Percentiles rank a stretch among this genome's conserved stretches.
These are phyloP conservation scores for Excoecaria agallocha DNA, from an alignment of 345 rosid species.

Conservation along the genomic window DNA sequence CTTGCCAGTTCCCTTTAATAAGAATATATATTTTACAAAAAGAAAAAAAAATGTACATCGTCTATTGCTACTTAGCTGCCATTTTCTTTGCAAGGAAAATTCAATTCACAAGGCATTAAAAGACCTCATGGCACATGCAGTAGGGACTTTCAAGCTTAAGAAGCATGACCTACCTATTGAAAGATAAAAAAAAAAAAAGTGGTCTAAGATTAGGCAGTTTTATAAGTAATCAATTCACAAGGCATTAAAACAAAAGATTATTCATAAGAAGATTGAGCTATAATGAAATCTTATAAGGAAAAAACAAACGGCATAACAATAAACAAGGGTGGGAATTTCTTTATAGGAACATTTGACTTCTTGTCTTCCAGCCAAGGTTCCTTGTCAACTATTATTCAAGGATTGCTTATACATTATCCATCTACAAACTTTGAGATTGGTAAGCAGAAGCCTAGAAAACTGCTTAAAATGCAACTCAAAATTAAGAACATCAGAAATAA, in stretches of 20 bases:
- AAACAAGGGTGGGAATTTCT: constrained; percentile 8
- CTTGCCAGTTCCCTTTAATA: too few species aligned
- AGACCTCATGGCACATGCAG: too few species aligned
- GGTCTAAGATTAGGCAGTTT: neutral
- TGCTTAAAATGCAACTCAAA: constrained; percentile 22
- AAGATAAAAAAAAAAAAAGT: neutral
- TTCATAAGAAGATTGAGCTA: constrained; percentile 1
- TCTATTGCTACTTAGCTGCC: too few species aligned
- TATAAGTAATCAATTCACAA: neutral
- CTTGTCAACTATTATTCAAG: constrained; percentile 32
- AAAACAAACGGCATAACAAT: neutral
- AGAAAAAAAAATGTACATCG: too few species aligned
- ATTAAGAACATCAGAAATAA: constrained; percentile 21
- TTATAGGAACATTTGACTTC: constrained; percentile 21
- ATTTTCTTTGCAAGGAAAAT: too few species aligned
- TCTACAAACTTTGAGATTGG: constrained; percentile 18
- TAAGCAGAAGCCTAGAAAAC: constrained; percentile 30
- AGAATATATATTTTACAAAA: too few species aligned
- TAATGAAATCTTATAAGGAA: too few species aligned
- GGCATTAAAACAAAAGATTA: neutral
- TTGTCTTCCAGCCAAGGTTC: constrained; percentile 32
- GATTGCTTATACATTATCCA: constrained; percentile 34
- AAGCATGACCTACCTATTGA: neutral
- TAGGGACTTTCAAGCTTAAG: too few species aligned
- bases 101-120: too few species aligned